These are phyloP conservation scores for Solanum sparsipilum DNA, from an alignment of 257 asterid genomes.

Conservation along the genomic window DNA sequence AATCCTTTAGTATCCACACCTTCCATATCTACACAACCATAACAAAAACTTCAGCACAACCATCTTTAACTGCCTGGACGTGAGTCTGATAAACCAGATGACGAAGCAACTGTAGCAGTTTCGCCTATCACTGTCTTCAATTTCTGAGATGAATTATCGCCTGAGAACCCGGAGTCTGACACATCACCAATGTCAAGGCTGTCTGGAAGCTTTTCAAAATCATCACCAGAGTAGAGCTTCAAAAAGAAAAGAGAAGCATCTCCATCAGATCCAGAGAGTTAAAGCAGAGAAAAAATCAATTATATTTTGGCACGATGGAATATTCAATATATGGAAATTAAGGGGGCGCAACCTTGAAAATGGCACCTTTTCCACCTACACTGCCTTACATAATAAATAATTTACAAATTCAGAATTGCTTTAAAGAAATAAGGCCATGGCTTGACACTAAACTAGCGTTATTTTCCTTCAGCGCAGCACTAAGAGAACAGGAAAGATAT, in stretches of 20 bases:
- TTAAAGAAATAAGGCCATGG: neutral
- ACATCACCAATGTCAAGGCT: slow-evolving; percentile 80
- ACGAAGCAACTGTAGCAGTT: slow-evolving; percentile 28
- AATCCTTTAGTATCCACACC: slow-evolving; percentile 3
- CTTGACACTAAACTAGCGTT: neutral
- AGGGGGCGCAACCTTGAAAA: neutral
- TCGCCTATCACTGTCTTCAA: slow-evolving; percentile 21
- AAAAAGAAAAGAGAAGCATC: neutral
- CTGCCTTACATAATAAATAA: neutral
- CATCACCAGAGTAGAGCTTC: slow-evolving; percentile 34
- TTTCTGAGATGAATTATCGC: slow-evolving; percentile 13
- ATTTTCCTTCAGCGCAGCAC: neutral
- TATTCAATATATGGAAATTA: neutral
- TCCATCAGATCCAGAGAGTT: neutral
- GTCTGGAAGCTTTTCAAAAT: slow-evolving; percentile 63
- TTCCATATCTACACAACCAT: slow-evolving; percentile 4
- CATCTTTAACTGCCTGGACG: slow-evolving; percentile 19
- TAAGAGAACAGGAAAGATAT: neutral
- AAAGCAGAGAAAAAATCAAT: neutral
- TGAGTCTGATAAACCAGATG: slow-evolving; percentile 35
- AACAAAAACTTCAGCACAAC: neutral
- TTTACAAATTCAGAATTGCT: neutral
- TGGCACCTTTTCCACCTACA: neutral
- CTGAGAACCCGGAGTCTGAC: slow-evolving; percentile 30
- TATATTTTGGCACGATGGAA: neutral